These are phyloP conservation scores for Ustulina deusta DNA, from an alignment of 2,329 filamentous ascomycete genomes.

Conservation along the genomic window DNA sequence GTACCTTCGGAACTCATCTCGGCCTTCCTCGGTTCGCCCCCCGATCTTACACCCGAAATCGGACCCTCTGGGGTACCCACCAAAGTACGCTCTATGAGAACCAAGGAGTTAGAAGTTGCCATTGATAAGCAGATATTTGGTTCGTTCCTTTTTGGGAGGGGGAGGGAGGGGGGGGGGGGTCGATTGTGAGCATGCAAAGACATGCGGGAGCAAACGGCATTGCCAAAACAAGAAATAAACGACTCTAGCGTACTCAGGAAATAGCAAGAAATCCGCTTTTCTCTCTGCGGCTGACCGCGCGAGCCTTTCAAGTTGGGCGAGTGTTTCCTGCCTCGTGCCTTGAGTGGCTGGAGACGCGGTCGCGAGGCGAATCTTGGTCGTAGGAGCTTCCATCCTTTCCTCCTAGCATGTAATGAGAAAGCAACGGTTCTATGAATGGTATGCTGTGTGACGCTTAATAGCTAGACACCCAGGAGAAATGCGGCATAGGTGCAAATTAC, in stretches of 20 bases:
- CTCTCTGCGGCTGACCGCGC: conserved; percentile 71
- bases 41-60: conserved; percentile 82
- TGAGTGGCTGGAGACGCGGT: conserved; percentile 67
- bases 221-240: not conserved
- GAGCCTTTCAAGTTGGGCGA: conserved; percentile 72
- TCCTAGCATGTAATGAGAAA: not conserved
- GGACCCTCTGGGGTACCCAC: conserved; percentile 88
- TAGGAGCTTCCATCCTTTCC: conserved; percentile 29
- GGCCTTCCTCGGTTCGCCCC: conserved; percentile 74
- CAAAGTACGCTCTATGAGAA: conserved; percentile 74
- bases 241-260: conserved; percentile 71
- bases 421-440: not conserved
- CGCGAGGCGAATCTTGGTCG: conserved; percentile 61
- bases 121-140: not conserved
- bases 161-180: too few relatives aligned
- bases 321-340: conserved; percentile 67
- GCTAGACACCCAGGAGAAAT: not conserved
- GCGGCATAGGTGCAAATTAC: not conserved
- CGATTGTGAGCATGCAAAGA: not conserved
- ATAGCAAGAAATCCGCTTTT: conserved; percentile 77
- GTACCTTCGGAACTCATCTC: conserved; percentile 86
- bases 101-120: not conserved
- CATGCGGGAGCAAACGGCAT: not conserved
- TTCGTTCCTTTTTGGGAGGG: not conserved
- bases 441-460: not conserved